These are phyloP conservation scores for Coleophoma crateriformis DNA, from an alignment of 2,329 filamentous ascomycete genomes.

Conservation along the genomic window DNA sequence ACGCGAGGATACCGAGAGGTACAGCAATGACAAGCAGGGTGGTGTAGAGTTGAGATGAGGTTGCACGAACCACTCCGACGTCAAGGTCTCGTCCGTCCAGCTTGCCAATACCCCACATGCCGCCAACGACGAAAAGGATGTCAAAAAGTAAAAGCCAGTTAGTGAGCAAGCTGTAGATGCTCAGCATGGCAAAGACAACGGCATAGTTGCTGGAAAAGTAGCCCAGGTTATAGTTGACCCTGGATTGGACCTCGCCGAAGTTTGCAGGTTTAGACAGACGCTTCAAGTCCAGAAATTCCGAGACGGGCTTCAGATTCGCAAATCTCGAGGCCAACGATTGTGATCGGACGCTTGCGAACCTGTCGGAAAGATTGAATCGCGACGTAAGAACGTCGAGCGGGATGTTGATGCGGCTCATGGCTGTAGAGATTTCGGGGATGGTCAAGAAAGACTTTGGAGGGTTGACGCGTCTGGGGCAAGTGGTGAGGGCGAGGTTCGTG, in stretches of 20 bases:
- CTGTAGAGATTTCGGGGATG: constrained; percentile 11
- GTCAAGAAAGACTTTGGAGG: constrained; percentile 1
- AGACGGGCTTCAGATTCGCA: constrained; percentile 83
- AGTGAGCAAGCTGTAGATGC: constrained; percentile 89
- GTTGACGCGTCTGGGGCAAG: not conserved
- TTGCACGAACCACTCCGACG: constrained; percentile 75
- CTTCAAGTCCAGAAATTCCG: constrained; percentile 95
- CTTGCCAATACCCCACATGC: constrained; percentile 88
- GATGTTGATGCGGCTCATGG: constrained; percentile 86
- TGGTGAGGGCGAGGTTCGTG: not conserved
- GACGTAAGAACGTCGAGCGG: constrained; percentile 89
- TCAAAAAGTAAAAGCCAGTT: constrained; percentile 86
- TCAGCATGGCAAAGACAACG: constrained; percentile 88
- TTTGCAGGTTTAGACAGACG: constrained; percentile 90
- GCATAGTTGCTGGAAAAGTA: constrained; percentile 99
- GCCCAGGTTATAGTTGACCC: constrained; percentile 94
- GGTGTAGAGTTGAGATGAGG: constrained; percentile 91
- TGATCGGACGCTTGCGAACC: constrained; percentile 76
- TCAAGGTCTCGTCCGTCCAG: constrained; percentile 85
- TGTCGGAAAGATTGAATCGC: constrained; percentile 77
- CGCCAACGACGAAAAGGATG: constrained; percentile 79
- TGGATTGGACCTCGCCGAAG: constrained; percentile 83
- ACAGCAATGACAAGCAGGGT: constrained; percentile 76
- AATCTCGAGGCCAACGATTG: constrained; percentile 79
- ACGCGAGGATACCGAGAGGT: constrained; percentile 79